Conservation (phyloP, 306 rosid species). For the Cajanus cajan region DNA sequence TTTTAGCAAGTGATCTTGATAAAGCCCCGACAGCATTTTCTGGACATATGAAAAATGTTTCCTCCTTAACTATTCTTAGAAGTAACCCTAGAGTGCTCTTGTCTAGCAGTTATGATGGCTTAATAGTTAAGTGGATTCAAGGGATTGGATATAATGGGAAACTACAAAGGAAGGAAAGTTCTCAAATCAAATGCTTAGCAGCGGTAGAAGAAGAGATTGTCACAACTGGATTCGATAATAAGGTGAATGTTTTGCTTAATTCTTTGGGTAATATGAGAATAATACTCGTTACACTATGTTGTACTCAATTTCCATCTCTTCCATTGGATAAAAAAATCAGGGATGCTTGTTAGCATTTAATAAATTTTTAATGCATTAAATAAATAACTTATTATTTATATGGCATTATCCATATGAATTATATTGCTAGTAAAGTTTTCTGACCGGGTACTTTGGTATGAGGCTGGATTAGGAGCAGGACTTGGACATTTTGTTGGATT, state of each 20-base stretch:
- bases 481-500: not conserved
- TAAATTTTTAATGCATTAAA: not conserved
- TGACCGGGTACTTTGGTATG: not conserved
- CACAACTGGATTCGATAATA: slow-evolving; percentile 86
- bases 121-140: slow-evolving; percentile 85
- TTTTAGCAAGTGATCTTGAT: slow-evolving; percentile 75
- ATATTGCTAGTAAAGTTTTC: not conserved
- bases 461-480: not conserved
- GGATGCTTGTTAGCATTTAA: slow-evolving; percentile 1
- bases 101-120: slow-evolving; percentile 94
- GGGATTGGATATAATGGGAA: slow-evolving; percentile 87
- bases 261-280: slow-evolving; percentile 17
- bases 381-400: not conserved
- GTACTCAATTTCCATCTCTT: slow-evolving; percentile 10
- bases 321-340: not conserved
- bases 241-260: slow-evolving; percentile 45
- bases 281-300: not conserved
- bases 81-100: slow-evolving; percentile 66
- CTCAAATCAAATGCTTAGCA: slow-evolving; percentile 82
- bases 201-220: slow-evolving; percentile 78
- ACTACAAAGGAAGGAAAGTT: slow-evolving; percentile 74
- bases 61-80: slow-evolving; percentile 72
- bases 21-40: slow-evolving; percentile 67
- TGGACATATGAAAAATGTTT: slow-evolving; percentile 92
- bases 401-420: not conserved